Evolutionary conservation across 345 rosid genomes (phyloP).

Genomic region (Excoecaria cochinchinensis): DNA sequence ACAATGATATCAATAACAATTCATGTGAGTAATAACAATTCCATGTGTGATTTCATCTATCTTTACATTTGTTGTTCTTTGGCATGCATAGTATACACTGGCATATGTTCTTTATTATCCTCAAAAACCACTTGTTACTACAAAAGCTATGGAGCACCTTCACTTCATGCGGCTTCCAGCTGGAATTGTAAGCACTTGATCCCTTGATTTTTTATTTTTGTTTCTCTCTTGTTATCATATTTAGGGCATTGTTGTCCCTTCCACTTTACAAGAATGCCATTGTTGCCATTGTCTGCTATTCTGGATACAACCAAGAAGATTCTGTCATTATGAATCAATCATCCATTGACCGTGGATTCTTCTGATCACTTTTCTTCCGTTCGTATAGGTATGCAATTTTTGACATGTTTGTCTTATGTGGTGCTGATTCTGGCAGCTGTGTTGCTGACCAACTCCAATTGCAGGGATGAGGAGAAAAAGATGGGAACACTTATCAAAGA

Average conservation of each 20-base stretch:
- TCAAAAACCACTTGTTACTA: constrained; percentile 96
- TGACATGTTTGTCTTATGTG: background rate
- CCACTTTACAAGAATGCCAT: constrained; percentile 74
- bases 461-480: constrained; percentile 96
- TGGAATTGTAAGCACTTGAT: constrained; percentile 69
- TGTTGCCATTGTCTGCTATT: constrained; percentile 93
- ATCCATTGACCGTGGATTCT: constrained; percentile 94
- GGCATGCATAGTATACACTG: constrained; percentile 67
- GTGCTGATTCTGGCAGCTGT: background rate
- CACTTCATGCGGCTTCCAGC: constrained; percentile 99
- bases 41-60: background rate
- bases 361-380: constrained; percentile 89
- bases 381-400: constrained; percentile 65
- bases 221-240: background rate
- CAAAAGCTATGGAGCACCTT: constrained; percentile 99
- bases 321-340: constrained; percentile 99
- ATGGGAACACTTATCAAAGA: constrained; percentile 99
- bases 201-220: background rate
- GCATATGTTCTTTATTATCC: constrained; percentile 98
- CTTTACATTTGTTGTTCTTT: constrained; percentile 8
- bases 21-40: constrained; percentile 64
- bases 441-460: constrained; percentile 11
- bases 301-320: constrained; percentile 99
- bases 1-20: constrained; percentile 99
- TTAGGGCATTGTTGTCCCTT: constrained; percentile 1